A percentile compares a stretch with the other conserved stretches of the same genome.
Evolutionary conservation across 2,329 filamentous ascomycete genomes (phyloP).

Genomic region (Graphilbum sp.): DNA sequence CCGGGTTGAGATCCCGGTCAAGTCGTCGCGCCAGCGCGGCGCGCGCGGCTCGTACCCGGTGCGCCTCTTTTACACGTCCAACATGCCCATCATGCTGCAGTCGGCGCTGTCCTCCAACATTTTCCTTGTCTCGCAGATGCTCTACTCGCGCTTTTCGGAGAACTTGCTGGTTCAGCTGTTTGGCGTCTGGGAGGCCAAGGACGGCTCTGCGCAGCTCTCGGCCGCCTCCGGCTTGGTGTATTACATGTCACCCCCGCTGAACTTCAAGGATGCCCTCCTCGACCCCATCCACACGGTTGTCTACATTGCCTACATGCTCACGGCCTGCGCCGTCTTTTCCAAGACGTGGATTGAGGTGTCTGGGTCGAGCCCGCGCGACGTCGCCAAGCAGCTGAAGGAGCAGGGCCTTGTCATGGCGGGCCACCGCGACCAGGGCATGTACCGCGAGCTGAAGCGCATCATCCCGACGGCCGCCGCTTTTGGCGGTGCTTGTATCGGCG

Average conservation of each 20-base stretch:
- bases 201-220: slow-evolving; percentile 89
- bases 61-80: slow-evolving; percentile 98
- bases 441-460: slow-evolving; percentile 98
- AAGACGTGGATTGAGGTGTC: slow-evolving; percentile 99
- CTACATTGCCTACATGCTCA: slow-evolving; percentile 96
- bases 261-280: slow-evolving; percentile 91
- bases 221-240: slow-evolving; percentile 89
- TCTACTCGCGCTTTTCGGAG: slow-evolving; percentile 97
- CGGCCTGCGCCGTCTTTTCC: slow-evolving; percentile 86
- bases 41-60: slow-evolving; percentile 96
- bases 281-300: slow-evolving; percentile 93
- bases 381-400: slow-evolving; percentile 99
- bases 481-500: slow-evolving; percentile 97
- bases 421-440: slow-evolving; percentile 99
- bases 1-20: slow-evolving; percentile 99
- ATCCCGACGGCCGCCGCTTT: slow-evolving; percentile 97
- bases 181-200: slow-evolving; percentile 95
- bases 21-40: slow-evolving; percentile 96
- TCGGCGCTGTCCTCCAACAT: slow-evolving; percentile 97
- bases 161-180: slow-evolving; percentile 96
- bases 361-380: slow-evolving; percentile 90
- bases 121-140: slow-evolving; percentile 98
- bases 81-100: slow-evolving; percentile 99
- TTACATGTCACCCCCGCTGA: slow-evolving; percentile 98
- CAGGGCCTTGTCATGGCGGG: slow-evolving; percentile 99